Evolutionary conservation across 805 yeast genomes (phyloP).

Genomic region (Tetrapisispora pingtungensis): DNA sequence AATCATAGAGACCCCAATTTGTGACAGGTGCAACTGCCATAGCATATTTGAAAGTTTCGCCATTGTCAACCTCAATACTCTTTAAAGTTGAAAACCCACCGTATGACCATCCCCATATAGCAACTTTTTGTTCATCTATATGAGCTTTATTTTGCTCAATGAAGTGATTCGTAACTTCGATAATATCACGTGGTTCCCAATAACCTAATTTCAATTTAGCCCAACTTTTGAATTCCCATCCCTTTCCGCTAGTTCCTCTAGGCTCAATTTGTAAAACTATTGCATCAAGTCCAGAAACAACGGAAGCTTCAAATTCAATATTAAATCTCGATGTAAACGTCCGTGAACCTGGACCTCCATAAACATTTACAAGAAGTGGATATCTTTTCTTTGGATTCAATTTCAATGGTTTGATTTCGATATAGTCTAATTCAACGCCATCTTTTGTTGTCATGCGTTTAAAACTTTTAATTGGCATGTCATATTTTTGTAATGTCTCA

Average conservation of each 20-base stretch:
- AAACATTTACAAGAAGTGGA: slow-evolving; percentile 58
- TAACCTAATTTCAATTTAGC: slow-evolving; percentile 52
- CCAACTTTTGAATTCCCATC: slow-evolving; percentile 54
- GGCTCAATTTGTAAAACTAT: slow-evolving; percentile 65
- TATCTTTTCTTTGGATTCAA: slow-evolving; percentile 40
- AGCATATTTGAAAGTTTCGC: slow-evolving; percentile 58
- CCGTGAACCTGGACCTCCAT: slow-evolving; percentile 79
- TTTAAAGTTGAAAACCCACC: slow-evolving; percentile 74
- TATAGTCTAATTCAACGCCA: slow-evolving; percentile 37
- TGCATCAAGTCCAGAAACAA: slow-evolving; percentile 47
- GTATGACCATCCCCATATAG: slow-evolving; percentile 85
- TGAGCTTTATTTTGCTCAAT: slow-evolving; percentile 32
- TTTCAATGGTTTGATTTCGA: slow-evolving; percentile 54
- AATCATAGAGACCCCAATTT: slow-evolving; percentile 64
- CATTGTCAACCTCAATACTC: slow-evolving; percentile 57
- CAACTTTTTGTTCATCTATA: slow-evolving; percentile 45
- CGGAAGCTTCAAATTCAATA: slow-evolving; percentile 49
- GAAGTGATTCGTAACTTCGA: slow-evolving; percentile 40
- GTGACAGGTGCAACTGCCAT: slow-evolving; percentile 84
- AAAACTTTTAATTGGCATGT: slow-evolving; percentile 37
- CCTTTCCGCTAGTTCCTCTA: slow-evolving; percentile 73
- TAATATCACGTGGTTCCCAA: slow-evolving; percentile 69
- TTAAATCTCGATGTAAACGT: slow-evolving; percentile 38
- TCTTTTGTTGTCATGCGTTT: slow-evolving; percentile 33
- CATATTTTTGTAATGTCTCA: slow-evolving; percentile 27